A percentile compares a stretch with the other conserved stretches of the same genome.
These are phyloP conservation scores for Drechslerella coelobrocha DNA, from an alignment of 2,329 filamentous ascomycete species.

Conservation along the genomic window DNA sequence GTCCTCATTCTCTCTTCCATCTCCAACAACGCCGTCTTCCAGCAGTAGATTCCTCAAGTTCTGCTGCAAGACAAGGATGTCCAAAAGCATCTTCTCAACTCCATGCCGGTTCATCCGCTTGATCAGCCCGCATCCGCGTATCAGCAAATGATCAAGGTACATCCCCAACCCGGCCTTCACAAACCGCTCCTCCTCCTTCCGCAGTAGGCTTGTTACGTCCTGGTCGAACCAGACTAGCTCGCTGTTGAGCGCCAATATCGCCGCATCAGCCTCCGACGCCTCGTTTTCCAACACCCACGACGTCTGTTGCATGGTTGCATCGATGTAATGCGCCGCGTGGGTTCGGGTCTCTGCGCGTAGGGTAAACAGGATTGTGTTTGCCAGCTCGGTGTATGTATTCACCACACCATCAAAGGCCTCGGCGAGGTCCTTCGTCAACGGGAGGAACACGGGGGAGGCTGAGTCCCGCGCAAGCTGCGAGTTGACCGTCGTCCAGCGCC, in stretches of 20 bases:
- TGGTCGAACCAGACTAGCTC: conserved; percentile 88
- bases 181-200: conserved; percentile 73
- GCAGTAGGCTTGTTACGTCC: conserved; percentile 75
- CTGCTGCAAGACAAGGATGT: conserved; percentile 93
- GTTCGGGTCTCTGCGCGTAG: conserved; percentile 88
- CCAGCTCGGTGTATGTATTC: conserved; percentile 80
- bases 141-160: conserved; percentile 79
- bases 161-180: conserved; percentile 77
- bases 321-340: conserved; percentile 80
- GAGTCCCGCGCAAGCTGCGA: conserved; percentile 59
- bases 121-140: conserved; percentile 73
- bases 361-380: conserved; percentile 78
- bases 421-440: conserved; percentile 63
- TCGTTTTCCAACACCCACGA: conserved; percentile 67
- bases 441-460: conserved; percentile 77
- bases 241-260: conserved; percentile 81
- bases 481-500: conserved; percentile 58
- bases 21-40: conserved; percentile 61
- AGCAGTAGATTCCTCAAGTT: conserved; percentile 90
- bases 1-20: conserved; percentile 50
- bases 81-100: conserved; percentile 85
- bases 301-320: conserved; percentile 68
- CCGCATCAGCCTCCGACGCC: conserved; percentile 77
- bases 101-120: conserved; percentile 84
- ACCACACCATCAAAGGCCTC: conserved; percentile 87